Evolutionary conservation across 1,284 basidiomycete species (phyloP), one percentile per base, ranked within the genome.

Genomic region (Ceratobasidium sp.): DNA sequence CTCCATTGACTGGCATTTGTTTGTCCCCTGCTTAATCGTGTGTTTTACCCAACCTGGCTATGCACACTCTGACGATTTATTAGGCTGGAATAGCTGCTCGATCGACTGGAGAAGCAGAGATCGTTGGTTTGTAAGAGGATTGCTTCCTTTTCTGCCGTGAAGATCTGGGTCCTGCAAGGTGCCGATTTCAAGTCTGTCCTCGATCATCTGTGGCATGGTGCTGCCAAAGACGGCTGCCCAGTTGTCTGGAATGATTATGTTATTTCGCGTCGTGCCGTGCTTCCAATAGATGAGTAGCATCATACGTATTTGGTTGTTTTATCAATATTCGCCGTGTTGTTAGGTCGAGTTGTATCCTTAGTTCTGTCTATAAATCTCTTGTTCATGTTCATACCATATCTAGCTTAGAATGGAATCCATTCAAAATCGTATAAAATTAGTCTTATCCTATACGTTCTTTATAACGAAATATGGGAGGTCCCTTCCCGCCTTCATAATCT

Each of bases 191-290:
- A 32, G 37, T 37, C 61, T 0, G 71, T 75, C 13, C 62, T 75
- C 7, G 71, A 66, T 13, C 62, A 66, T 29, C n/a, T 75, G 1
- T 75, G 71, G 71, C 71, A 75, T 34, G 62, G 71, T 44, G 32
- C 49, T 43, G 71, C 34, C 2, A 65, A n/a, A n/a, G 22, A 43
- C 46, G 71, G 71, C 3, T 32, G 51, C 9, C 49, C 62, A 17
- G 62, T 62, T 1, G 52, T 32, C 2, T 75, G 71, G 71, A 51
- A 75, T 5, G 62, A 75, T 22, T 75, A 75, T 75, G 62, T 46
- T 25, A 6, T 6, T 7, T 65, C 61, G n/a, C 46, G 71, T 43
- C 46, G 71, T n/a, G 37, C 15, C 17, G 71, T 65, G 44, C 32
- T 75, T 29, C 62, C 71, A 1, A 34, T 75, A 49, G 46, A 46